Evolutionary conservation across 306 rosid genomes (phyloP).

Genomic region (Glycine soja): DNA sequence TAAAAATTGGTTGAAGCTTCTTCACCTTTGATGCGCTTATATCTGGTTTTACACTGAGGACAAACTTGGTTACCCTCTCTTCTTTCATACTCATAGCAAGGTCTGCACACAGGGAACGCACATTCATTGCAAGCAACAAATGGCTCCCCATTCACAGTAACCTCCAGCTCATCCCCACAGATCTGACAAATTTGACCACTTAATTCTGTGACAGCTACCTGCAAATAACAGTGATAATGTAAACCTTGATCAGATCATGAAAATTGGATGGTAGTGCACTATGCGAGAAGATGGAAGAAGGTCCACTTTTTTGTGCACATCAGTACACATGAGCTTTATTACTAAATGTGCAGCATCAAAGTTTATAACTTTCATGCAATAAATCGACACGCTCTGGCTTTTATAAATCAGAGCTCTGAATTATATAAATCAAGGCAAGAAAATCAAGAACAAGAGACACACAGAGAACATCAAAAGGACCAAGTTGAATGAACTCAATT

Average conservation of each 20-base stretch:
- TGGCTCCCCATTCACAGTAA: conserved; percentile 77
- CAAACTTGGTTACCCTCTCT: conserved; percentile 93
- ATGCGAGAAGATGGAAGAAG: not conserved
- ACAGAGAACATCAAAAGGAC: conserved; percentile 4
- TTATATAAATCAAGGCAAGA: conserved; percentile 2
- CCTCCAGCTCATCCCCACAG: conserved; percentile 92
- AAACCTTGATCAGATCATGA: conserved; percentile 43
- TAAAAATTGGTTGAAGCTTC: not conserved
- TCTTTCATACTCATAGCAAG: conserved; percentile 94
- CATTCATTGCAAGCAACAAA: conserved; percentile 96
- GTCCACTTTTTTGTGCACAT: not conserved
- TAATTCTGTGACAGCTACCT: conserved; percentile 78
- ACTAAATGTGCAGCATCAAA: conserved; percentile 21
- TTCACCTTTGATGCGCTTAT: conserved; percentile 80
- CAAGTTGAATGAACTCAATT: conserved; percentile 34
- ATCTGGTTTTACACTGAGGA: conserved; percentile 96
- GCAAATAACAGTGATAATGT: conserved; percentile 41
- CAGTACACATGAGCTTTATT: not conserved
- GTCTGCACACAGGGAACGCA: conserved; percentile 92
- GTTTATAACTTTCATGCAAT: conserved; percentile 27
- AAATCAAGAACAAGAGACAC: not conserved
- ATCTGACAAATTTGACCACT: conserved; percentile 95
- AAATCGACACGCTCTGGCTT: conserved; percentile 37
- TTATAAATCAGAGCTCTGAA: not conserved
- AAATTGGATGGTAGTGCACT: conserved; percentile 4